Conservation (phyloP, 2,329 filamentous ascomycete species). For the Trichophyton mentagrophytes region DNA sequence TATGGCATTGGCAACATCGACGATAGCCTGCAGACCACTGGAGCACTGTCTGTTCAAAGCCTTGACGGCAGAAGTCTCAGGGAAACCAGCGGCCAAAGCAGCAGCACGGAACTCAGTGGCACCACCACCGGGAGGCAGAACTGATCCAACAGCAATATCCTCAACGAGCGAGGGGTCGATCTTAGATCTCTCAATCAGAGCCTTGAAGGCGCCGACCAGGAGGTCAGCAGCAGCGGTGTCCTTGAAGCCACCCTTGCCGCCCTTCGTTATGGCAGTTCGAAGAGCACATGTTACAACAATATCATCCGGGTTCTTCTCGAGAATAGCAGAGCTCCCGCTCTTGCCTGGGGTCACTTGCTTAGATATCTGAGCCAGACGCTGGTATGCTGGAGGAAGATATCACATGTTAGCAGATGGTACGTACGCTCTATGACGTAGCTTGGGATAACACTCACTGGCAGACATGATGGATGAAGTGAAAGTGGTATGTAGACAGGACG, state of each 20-base stretch:
- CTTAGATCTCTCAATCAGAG: slow-evolving; percentile 67
- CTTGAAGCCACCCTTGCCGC: slow-evolving; percentile 88
- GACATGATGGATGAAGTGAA: slow-evolving; percentile 28
- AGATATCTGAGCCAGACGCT: slow-evolving; percentile 47
- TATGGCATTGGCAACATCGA: slow-evolving; percentile 91
- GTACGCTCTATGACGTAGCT: slow-evolving; percentile 7
- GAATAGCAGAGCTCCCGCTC: slow-evolving; percentile 26
- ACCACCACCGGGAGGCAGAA: slow-evolving; percentile 83
- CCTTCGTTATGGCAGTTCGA: slow-evolving; percentile 83
- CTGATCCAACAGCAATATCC: slow-evolving; percentile 82
- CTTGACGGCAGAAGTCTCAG: slow-evolving; percentile 70
- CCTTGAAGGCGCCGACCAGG: slow-evolving; percentile 69
- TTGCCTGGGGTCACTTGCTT: slow-evolving; percentile 39
- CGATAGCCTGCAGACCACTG: slow-evolving; percentile 78
- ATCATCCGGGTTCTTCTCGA: slow-evolving; percentile 46
- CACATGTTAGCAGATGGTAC: slow-evolving; percentile 14
- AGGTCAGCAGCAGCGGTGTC: slow-evolving; percentile 81
- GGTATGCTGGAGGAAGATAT: slow-evolving; percentile 34
- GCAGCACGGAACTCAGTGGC: slow-evolving; percentile 96
- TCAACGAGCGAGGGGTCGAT: slow-evolving; percentile 83
- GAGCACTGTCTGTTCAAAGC: slow-evolving; percentile 90
- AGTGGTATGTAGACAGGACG: slow-evolving; percentile 5
- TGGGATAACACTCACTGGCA: slow-evolving; percentile 23
- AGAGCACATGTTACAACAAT: slow-evolving; percentile 88
- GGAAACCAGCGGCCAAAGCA: slow-evolving; percentile 79